Evolutionary conservation across 1,284 basidiomycete genomes (phyloP).

Genomic region (Cryptococcus maquisensis): DNA sequence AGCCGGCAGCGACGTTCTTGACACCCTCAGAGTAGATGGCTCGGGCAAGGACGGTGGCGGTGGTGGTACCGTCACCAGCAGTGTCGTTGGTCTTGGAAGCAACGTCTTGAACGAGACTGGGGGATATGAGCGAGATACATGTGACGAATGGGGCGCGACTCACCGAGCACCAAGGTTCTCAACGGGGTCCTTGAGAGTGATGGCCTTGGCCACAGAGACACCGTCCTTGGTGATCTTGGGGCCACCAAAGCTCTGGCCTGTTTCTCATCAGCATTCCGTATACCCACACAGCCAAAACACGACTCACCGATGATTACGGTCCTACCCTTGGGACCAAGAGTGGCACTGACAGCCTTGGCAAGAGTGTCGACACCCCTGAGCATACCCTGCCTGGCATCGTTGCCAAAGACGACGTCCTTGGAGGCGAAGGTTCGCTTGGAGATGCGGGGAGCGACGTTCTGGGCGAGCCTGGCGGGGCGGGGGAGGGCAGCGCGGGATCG

Average conservation of each 20-base stretch:
- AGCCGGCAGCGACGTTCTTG: slow-evolving; percentile 96
- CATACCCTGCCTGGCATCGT: slow-evolving; percentile 90
- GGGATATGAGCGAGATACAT: not conserved
- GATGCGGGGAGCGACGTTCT: slow-evolving; percentile 42
- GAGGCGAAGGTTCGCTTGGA: slow-evolving; percentile 60
- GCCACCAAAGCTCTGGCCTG: slow-evolving; percentile 81
- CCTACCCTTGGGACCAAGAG: slow-evolving; percentile 93
- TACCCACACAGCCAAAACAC: not conserved
- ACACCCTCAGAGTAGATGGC: slow-evolving; percentile 98
- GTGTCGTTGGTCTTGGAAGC: slow-evolving; percentile 95
- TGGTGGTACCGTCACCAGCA: slow-evolving; percentile 97
- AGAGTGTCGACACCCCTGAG: slow-evolving; percentile 93
- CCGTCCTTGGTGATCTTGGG: slow-evolving; percentile 99
- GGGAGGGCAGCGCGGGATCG: slow-evolving; percentile 46
- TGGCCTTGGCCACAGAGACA: slow-evolving; percentile 96
- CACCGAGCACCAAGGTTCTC: slow-evolving; percentile 97
- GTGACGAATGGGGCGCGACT: slow-evolving; percentile 32
- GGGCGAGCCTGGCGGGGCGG: slow-evolving; percentile 52
- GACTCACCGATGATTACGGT: slow-evolving; percentile 90
- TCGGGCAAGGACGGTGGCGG: slow-evolving; percentile 91
- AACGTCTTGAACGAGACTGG: slow-evolving; percentile 90
- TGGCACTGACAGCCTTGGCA: slow-evolving; percentile 91
- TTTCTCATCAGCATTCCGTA: not conserved
- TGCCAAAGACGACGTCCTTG: slow-evolving; percentile 96
- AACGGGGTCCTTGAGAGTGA: slow-evolving; percentile 94